Conservation (phyloP, 371 early-diverging fungal species). For the Parasitella parasitica region DNA sequence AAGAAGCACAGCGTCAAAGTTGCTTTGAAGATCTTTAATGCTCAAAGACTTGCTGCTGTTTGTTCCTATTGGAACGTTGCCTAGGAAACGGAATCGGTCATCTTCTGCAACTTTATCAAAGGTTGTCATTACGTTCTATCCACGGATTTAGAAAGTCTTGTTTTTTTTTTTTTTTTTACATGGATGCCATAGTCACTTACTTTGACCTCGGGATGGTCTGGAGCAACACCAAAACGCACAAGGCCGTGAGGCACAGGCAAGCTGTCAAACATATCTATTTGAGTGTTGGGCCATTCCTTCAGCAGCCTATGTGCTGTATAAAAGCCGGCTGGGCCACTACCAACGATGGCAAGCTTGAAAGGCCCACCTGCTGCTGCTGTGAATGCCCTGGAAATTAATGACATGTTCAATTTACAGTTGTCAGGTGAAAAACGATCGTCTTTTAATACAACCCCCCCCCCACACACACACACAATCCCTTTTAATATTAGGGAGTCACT, state of each 20-base stretch:
- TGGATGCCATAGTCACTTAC: conserved; percentile 32
- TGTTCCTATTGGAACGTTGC: conserved; percentile 71
- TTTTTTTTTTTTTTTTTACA: too few relatives aligned
- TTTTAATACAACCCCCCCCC: neutral
- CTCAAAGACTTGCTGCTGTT: conserved; percentile 31
- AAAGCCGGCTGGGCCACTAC: conserved; percentile 92
- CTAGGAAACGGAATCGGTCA: conserved; percentile 75
- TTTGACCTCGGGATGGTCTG: conserved; percentile 98
- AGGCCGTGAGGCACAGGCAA: conserved; percentile 91
- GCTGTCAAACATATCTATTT: conserved; percentile 87
- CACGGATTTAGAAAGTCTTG: neutral
- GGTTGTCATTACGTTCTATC: conserved; percentile 78
- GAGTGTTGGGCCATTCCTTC: conserved; percentile 49
- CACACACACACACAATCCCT: too few relatives aligned
- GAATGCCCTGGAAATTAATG: conserved; percentile 18
- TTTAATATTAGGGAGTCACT: neutral
- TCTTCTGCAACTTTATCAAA: conserved; percentile 80
- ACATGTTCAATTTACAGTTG: neutral
- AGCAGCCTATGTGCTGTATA: conserved; percentile 88
- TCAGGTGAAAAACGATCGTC: neutral
- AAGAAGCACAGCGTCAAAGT: conserved; percentile 83
- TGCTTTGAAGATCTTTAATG: conserved; percentile 55
- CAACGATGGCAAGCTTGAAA: conserved; percentile 73
- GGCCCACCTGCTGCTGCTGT: conserved; percentile 25
- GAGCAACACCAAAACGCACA: conserved; percentile 97